Conservation (phyloP, 805 yeast species). For the Zygoascus bituminiphila region DNA sequence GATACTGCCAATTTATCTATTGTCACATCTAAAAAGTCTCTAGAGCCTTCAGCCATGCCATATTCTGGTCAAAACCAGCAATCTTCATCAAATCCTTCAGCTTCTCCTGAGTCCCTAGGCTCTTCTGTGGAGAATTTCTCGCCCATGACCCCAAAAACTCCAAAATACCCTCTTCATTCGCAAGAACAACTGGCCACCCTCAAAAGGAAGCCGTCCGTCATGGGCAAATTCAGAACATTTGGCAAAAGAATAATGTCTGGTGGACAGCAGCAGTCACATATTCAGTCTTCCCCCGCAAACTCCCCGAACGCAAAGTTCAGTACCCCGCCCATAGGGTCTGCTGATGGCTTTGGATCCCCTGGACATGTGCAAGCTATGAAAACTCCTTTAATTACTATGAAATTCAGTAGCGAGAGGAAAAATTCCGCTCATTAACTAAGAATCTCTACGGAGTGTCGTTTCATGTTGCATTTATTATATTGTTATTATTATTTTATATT, state of each 20-base stretch:
- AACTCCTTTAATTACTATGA: not conserved
- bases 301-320: not conserved
- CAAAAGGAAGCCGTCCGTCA: not conserved
- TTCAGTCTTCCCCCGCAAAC: not conserved
- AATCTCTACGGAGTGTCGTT: not conserved
- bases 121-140: not conserved
- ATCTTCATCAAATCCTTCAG: not conserved
- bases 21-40: not conserved
- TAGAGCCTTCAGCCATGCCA: constrained; percentile 1
- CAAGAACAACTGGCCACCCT: not conserved
- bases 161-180: not conserved
- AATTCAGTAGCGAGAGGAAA: not conserved
- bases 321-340: not conserved
- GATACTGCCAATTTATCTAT: not conserved
- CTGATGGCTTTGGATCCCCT: not conserved
- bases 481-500: not conserved
- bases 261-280: not conserved
- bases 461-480: not conserved
- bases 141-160: not conserved
- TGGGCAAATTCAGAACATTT: not conserved
- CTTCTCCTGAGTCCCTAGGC: not conserved
- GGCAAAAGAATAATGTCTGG: constrained; percentile 1
- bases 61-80: not conserved
- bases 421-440: not conserved
- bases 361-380: not conserved